Base-by-base conservation (phyloP, 805 yeast genomes). In the Teunomyces cretensis region DNA sequence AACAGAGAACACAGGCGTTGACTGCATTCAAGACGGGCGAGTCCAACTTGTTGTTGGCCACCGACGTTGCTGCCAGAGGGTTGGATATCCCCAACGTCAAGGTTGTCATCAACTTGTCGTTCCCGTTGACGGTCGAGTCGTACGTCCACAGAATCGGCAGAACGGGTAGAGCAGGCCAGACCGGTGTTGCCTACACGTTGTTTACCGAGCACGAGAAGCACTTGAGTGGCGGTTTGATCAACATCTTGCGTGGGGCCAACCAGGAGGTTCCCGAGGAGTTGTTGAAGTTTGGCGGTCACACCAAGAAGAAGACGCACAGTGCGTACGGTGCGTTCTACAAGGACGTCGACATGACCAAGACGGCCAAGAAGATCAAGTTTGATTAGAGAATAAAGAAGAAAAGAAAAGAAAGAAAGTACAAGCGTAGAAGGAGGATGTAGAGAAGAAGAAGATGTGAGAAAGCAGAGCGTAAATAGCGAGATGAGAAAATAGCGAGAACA, bases 261-360 rank as follows among this genome's bases (percentile, higher is more conserved):
- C 99, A 94, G 72, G 84, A 85, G 1, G 98, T 94, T 48, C 99
- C 99, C 7, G 97, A 88, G 43, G 98, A 90, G 46, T 75, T 94
- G 61, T 77, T 88, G 63, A 92, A 91, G 67, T 94, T 92, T 57
- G 99, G 99, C 40, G 90, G 97, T 6, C 98, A 94, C 69, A 94
- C 98, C 9, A 94, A 94, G 71, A 92, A 91, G 85, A 94, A 94
- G 75, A 91, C 89, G 53, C 99, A 94, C 62, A 82, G 92, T 52
- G 97, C 92, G n/a, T 94, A 94, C 58, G 99, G 99, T 53, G 97
- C 98, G 0, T 94, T 94, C 75, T 94, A 74, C 76, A 94, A 92
- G 64, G 89, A 91, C 61, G 94, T 92, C 39, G 98, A 90, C 58
- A 78, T 88, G 77, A 72, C 81, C 51, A 83, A 84, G 64, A 81